Base-by-base conservation (phyloP, 2,329 filamentous ascomycete genomes). In the Fusarium irregulare region DNA sequence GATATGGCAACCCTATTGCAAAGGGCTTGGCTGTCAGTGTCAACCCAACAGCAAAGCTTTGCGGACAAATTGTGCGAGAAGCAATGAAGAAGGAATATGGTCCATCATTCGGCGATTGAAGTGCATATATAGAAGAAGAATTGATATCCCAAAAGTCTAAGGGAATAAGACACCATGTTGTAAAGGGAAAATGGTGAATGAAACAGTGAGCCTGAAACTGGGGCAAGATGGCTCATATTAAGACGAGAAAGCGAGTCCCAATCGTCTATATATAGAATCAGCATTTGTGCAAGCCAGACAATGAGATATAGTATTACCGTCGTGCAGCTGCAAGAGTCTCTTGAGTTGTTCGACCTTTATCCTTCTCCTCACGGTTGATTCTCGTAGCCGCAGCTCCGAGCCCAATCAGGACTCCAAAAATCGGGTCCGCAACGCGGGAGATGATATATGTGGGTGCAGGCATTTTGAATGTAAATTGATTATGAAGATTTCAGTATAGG, bases 81-180 rank as follows among this genome's bases (percentile, higher is more conserved):
- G 89, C 89, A 50, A 89, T 92, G 88, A 89, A 85, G 80, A 90
- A 88, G 78, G 90, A 92, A 76, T 90, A 89, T 72, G 87, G 86
- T 1, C 81, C 83, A n/a, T 81, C 79, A 12, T 85, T 83, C 75
- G 80, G 81, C 30, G 75, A 74, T 57, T 83, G 71, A 13, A 47
- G 44, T 66, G 60, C 62, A 55, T 44, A 28, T 60, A 47, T 60
- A 65, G 23, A 51, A 58, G 48, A 51, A 46, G 55, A 50, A 27
- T 59, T 54, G 53, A 58, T 59, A 60, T 45, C 32, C 47, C 42
- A 45, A 45, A 60, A 53, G 3, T 37, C 8, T 28, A n/a, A 42
- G 49, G 7, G 21, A 44, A 27, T 40, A 53, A 42, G 50, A 21
- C 59, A 58, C 34, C 56, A 49, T 49, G 30, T 27, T 44, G 41